Evolutionary conservation across 108 stramenopile genomes (phyloP).

Genomic region (Cyclotella cryptica): DNA sequence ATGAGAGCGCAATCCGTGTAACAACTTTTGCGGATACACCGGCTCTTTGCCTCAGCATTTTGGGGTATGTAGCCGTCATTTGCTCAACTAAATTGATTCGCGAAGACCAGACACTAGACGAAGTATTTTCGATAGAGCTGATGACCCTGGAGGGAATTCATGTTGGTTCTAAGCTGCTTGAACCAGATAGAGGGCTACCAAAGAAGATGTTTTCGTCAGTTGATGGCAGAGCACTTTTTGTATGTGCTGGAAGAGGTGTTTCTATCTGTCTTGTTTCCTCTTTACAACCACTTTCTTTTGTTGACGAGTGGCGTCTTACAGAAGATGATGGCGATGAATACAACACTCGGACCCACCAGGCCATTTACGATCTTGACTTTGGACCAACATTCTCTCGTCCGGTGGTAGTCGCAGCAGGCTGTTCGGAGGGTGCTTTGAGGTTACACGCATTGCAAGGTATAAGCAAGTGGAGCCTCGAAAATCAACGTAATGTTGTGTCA

Average conservation of each 20-base stretch:
- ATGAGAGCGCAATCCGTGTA: conserved; percentile 19
- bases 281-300: conserved; percentile 68
- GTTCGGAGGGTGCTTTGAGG: conserved; percentile 80
- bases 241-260: conserved; percentile 78
- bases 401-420: conserved; percentile 85
- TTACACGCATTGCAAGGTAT: conserved; percentile 90
- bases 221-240: conserved; percentile 85
- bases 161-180: conserved; percentile 73
- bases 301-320: conserved; percentile 87
- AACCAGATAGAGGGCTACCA: conserved; percentile 74
- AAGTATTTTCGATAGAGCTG: conserved; percentile 75
- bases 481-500: conserved; percentile 44
- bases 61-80: conserved; percentile 84
- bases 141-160: conserved; percentile 82
- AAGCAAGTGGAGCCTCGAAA: conserved; percentile 75
- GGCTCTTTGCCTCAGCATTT: conserved; percentile 75
- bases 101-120: conserved; percentile 46
- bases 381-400: conserved; percentile 88
- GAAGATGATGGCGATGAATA: conserved; percentile 61
- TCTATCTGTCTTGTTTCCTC: conserved; percentile 82
- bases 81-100: conserved; percentile 68
- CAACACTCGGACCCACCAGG: conserved; percentile 27
- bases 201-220: conserved; percentile 70
- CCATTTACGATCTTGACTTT: conserved; percentile 82
- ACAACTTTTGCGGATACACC: conserved; percentile 74